A percentile compares a stretch with the other conserved stretches of the same genome.
Evolutionary conservation across 148 eudicot species (phyloP).

Genomic region (Heliosperma pusillum): DNA sequence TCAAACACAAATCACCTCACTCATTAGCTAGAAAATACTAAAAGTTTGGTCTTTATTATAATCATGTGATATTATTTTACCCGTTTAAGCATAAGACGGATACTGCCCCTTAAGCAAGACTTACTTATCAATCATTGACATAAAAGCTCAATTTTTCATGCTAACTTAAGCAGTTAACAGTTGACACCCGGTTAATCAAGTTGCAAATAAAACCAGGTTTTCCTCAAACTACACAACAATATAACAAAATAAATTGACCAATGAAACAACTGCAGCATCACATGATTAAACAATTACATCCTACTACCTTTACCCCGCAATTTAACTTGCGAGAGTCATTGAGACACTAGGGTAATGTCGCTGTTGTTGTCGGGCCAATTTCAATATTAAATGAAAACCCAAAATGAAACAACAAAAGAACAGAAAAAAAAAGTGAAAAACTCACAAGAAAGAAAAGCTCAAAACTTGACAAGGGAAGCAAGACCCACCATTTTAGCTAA

Average conservation of each 20-base stretch:
- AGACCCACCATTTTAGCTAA: slow-evolving; percentile 16
- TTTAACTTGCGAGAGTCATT: no score
- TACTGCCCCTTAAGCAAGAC: no score
- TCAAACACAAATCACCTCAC: no score
- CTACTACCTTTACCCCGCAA: no score
- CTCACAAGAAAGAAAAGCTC: slow-evolving; percentile 18
- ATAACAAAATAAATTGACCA: background rate
- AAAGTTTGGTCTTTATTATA: no score
- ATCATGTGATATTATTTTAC: no score
- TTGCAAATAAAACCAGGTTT: background rate
- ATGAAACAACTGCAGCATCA: background rate
- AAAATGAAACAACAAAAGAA: background rate
- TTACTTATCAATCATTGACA: no score
- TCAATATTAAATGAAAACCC: background rate
- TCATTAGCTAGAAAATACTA: no score
- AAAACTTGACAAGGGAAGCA: slow-evolving; percentile 15
- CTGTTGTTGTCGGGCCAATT: background rate
- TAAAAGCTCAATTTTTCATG: background rate
- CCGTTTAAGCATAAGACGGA: no score
- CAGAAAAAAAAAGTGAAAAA: slow-evolving; percentile 3
- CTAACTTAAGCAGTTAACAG: no score
- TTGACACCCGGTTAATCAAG: no score
- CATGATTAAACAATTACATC: background rate
- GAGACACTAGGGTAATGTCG: no score
- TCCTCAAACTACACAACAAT: slow-evolving; percentile 1